Conservation (phyloP, 345 rosid genomes). For the Cochlearia excelsa region DNA sequence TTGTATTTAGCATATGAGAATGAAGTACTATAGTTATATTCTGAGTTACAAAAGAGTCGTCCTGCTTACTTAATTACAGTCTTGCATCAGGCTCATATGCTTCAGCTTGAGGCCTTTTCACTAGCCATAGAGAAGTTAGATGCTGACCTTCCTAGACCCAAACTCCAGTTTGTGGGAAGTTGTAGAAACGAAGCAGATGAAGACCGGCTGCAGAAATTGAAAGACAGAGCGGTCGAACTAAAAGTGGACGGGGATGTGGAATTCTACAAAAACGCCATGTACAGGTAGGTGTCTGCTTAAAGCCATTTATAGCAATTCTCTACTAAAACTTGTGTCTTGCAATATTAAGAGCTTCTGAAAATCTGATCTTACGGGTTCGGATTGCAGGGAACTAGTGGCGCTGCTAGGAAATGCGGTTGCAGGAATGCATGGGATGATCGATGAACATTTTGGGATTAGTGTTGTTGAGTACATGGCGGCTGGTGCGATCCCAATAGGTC, state of each 20-base stretch:
- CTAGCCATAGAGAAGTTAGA: slow-evolving; percentile 54
- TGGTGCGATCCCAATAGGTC: slow-evolving; percentile 93
- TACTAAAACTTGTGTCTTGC: slow-evolving; percentile 9
- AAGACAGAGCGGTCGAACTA: slow-evolving; percentile 66
- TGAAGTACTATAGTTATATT: not conserved
- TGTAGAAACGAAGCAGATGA: slow-evolving; percentile 83
- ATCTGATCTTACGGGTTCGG: slow-evolving; percentile 2
- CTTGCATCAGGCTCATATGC: slow-evolving; percentile 71
- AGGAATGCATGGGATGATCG: slow-evolving; percentile 80
- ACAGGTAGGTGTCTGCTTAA: slow-evolving; percentile 49
- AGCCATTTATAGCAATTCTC: not conserved
- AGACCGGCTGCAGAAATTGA: slow-evolving; percentile 69
- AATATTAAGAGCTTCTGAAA: slow-evolving; percentile 13
- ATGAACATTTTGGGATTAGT: slow-evolving; percentile 88
- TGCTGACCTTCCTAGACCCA: slow-evolving; percentile 53
- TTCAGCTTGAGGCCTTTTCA: slow-evolving; percentile 91
- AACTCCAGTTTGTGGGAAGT: slow-evolving; percentile 92
- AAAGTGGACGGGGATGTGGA: slow-evolving; percentile 62
- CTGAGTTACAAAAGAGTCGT: slow-evolving; percentile 15
- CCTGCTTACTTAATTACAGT: slow-evolving; percentile 35
- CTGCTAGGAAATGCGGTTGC: slow-evolving; percentile 73
- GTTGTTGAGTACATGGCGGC: slow-evolving; percentile 97
- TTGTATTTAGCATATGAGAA: slow-evolving; percentile 35
- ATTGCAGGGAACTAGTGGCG: slow-evolving; percentile 67
- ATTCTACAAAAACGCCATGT: slow-evolving; percentile 65